A percentile compares a stretch with the other conserved stretches of the same genome.
Conservation (phyloP, 257 asterid genomes). For the Orobanche coerulescens region DNA sequence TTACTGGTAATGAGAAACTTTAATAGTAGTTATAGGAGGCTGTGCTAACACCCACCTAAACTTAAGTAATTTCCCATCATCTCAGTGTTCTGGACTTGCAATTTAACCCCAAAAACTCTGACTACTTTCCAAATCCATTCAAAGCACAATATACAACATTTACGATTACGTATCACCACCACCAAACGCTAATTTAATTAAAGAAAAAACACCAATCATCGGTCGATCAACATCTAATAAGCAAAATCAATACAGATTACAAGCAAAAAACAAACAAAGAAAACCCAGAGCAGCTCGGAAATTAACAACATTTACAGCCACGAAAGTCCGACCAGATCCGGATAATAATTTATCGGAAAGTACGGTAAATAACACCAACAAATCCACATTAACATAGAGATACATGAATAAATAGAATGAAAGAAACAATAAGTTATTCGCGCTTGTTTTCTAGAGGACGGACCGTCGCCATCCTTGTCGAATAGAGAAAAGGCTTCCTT, state of each 20-base stretch:
- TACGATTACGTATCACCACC: background rate
- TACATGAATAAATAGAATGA: background rate
- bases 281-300: conserved; percentile 11
- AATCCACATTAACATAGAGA: background rate
- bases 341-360: background rate
- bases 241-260: conserved; percentile 9
- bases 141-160: background rate
- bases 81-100: background rate
- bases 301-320: background rate
- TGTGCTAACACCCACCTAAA: background rate
- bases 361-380: background rate
- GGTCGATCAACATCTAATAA: conserved; percentile 22
- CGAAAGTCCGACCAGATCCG: conserved; percentile 14
- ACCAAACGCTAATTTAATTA: no score
- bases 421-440: background rate
- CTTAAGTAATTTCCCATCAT: background rate
- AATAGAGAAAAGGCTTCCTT: conserved; percentile 62
- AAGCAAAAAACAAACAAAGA: background rate
- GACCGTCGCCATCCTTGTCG: conserved; percentile 63
- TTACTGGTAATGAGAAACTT: background rate
- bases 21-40: background rate
- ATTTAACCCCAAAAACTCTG: background rate
- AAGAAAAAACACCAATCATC: background rate
- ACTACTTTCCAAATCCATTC: conserved; percentile 5
- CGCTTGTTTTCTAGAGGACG: background rate